Evolutionary conservation across 345 rosid species (phyloP), one percentile per base, ranked within the genome.

Genomic region (Bruguiera sexangula): DNA sequence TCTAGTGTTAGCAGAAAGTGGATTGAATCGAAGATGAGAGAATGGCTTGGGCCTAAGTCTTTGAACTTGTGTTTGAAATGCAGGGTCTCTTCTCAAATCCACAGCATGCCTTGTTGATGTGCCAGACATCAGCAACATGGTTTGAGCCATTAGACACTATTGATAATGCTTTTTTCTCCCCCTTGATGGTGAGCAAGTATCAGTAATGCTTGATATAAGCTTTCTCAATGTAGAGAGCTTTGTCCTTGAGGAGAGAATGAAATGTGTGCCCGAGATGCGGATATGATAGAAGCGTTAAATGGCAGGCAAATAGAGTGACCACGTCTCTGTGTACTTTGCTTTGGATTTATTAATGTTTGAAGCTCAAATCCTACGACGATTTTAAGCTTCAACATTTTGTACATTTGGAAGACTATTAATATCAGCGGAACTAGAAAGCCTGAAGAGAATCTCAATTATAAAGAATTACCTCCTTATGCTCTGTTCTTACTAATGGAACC

Each of bases 41-140:
- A 79, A 79, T 22, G 82, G 43, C 39, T 65, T 68, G 24, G 91
- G 85, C 70, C 70, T 81, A 2, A 89, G 70, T 54, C 79, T 82
- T 13, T 86, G 86, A 63, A 82, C 65, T 78, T 84, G 90, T 31
- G 82, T 73, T 32, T 82, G 85, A 71, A 85, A 84, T 62, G 82
- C 55, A 66, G 90, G 76, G 75, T 79, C 82, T 78, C 70, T 79
- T 79, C 73, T 89, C 69, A 73, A 62, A 32, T 73, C 77, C 57
- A 85, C 76, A 13, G 54, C 79, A 50, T 76, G 86, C 66, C 78
- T 70, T 4, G 84, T 79, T 8, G 91, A 79, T 52, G 89, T 89
- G n/a, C 96, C 85, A 24, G 91, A 85, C 82, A 81, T 80, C 71
- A 94, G 85, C 84, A 94, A 61, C 89, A 88, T 87, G 58, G 92